Conservation (phyloP, 257 asterid genomes). For the Solanum chmielewskii region DNA sequence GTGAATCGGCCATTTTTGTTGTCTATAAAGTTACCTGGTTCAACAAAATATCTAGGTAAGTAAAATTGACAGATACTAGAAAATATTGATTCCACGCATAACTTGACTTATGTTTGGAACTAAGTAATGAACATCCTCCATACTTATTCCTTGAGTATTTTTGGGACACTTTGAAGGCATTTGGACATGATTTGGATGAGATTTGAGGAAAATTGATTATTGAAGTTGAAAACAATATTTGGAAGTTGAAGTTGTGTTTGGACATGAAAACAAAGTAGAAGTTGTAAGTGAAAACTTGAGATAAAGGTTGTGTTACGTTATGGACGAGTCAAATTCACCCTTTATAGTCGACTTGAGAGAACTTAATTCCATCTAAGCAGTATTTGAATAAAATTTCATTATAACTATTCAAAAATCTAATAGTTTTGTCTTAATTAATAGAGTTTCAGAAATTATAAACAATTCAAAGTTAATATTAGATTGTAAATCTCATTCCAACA, state of each 20-base stretch:
- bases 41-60: neutral
- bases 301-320: neutral
- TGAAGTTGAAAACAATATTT: neutral
- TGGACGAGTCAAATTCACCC: neutral
- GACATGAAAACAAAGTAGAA: neutral
- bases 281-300: neutral
- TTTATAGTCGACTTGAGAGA: neutral
- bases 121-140: neutral
- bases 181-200: neutral
- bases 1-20: constrained; percentile 4
- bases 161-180: neutral
- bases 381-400: neutral
- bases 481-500: neutral
- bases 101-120: neutral
- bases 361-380: neutral
- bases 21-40: neutral
- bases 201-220: neutral
- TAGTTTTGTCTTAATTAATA: neutral
- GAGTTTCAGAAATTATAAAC: neutral
- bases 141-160: neutral
- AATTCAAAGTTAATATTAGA: neutral
- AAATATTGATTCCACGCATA: neutral
- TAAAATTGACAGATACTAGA: neutral
- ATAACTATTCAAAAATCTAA: neutral
- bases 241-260: neutral